Percentiles rank a stretch among this genome's conserved stretches.
These are phyloP conservation scores for Raphanus raphanistrum DNA, from an alignment of 345 rosid genomes.

Conservation along the genomic window DNA sequence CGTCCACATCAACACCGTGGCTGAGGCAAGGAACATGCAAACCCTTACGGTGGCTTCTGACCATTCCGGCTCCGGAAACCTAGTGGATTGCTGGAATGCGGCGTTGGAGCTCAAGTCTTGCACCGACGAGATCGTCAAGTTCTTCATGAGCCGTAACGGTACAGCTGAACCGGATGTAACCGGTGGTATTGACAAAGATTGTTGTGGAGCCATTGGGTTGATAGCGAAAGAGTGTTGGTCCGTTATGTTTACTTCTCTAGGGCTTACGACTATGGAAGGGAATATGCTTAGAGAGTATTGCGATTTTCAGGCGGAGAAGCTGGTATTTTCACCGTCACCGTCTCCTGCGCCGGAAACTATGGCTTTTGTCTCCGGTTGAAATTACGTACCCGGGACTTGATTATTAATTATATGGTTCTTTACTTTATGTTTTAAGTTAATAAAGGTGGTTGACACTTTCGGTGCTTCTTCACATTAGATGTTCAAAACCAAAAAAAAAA, in stretches of 20 bases:
- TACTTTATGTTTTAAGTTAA: not conserved
- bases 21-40: slow-evolving; percentile 3
- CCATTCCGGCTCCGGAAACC: slow-evolving; percentile 33
- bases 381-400: slow-evolving; percentile 9
- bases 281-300: slow-evolving; percentile 65
- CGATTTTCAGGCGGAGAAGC: slow-evolving; percentile 33
- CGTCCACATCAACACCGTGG: slow-evolving; percentile 10
- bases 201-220: slow-evolving; percentile 62
- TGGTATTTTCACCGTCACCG: slow-evolving; percentile 29
- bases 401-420: not conserved
- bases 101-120: slow-evolving; percentile 64
- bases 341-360: slow-evolving; percentile 12
- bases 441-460: not conserved
- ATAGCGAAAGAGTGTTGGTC: slow-evolving; percentile 75
- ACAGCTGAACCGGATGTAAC: slow-evolving; percentile 6
- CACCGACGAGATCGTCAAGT: slow-evolving; percentile 62
- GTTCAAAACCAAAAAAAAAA: not conserved
- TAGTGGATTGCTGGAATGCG: slow-evolving; percentile 71
- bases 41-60: not conserved
- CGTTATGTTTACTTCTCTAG: slow-evolving; percentile 66
- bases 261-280: slow-evolving; percentile 65
- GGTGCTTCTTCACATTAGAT: not conserved
- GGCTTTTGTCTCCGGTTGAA: slow-evolving; percentile 3
- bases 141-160: slow-evolving; percentile 56
- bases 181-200: slow-evolving; percentile 46